phyloP scores from a whole-genome alignment of 2,329 filamentous ascomycete genomes.

The Aspergillus hiratsukae region DNA sequence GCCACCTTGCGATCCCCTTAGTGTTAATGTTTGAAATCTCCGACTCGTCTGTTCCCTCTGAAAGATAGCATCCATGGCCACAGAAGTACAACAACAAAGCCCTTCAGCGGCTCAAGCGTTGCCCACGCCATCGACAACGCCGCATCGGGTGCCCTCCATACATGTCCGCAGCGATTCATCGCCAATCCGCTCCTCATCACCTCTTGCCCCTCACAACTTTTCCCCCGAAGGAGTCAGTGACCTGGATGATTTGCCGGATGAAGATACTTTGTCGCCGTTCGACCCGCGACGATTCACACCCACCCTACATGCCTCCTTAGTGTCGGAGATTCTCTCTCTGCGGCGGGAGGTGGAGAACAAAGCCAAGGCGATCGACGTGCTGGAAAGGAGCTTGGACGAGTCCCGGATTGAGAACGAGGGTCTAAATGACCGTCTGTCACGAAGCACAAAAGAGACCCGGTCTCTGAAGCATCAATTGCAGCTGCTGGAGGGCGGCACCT shows the following conservation, averaged over 20 bases:
- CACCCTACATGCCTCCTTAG: slow-evolving; percentile 86
- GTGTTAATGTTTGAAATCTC: neutral
- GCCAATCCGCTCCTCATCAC: slow-evolving; percentile 59
- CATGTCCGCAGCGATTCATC: slow-evolving; percentile 57
- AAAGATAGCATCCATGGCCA: slow-evolving; percentile 21
- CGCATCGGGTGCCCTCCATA: slow-evolving; percentile 30
- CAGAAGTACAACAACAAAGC: slow-evolving; percentile 48
- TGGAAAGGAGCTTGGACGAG: slow-evolving; percentile 71
- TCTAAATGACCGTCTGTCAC: slow-evolving; percentile 58
- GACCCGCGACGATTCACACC: slow-evolving; percentile 93
- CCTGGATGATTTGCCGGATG: slow-evolving; percentile 32
- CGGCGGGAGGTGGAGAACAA: slow-evolving; percentile 90
- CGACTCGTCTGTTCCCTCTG: neutral
- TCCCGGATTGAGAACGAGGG: slow-evolving; percentile 70
- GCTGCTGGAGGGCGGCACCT: slow-evolving; percentile 80
- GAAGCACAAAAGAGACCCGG: slow-evolving; percentile 69
- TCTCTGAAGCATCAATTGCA: slow-evolving; percentile 81
- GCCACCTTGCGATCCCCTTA: neutral
- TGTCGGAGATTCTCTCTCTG: slow-evolving; percentile 86
- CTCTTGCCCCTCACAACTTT: slow-evolving; percentile 44
- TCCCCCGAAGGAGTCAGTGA: slow-evolving; percentile 36
- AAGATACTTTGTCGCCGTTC: slow-evolving; percentile 69
- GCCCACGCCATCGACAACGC: slow-evolving; percentile 67
- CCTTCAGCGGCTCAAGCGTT: slow-evolving; percentile 56
- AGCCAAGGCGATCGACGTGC: slow-evolving; percentile 74